phyloP scores from a whole-genome alignment of 2,329 filamentous ascomycete species.

The Paecilomyces sp. region DNA sequence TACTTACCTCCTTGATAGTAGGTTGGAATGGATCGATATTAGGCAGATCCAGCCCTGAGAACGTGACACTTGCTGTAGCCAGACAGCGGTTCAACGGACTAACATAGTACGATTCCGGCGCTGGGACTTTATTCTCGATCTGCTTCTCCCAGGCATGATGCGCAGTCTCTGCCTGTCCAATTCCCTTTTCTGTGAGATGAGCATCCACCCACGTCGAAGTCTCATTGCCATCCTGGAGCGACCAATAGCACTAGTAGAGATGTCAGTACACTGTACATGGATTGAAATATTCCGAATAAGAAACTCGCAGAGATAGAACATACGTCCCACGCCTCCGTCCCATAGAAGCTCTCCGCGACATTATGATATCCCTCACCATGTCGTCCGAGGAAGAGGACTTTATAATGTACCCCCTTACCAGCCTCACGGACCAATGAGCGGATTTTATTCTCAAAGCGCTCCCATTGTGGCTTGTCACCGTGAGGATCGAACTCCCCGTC shows the following conservation, averaged over 20 bases:
- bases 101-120: conserved; percentile 50
- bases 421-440: conserved; percentile 36
- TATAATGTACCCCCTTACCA: conserved; percentile 38
- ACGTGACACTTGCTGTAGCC: conserved; percentile 50
- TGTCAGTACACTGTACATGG: too few relatives aligned
- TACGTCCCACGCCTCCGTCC: conserved; percentile 54
- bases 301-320: conserved; percentile 8
- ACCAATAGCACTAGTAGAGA: conserved; percentile 17
- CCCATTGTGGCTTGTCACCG: conserved; percentile 46
- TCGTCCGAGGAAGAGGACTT: conserved; percentile 52
- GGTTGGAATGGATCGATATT: conserved; percentile 44
- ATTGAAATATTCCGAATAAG: neutral
- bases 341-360: conserved; percentile 52
- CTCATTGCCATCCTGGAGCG: conserved; percentile 50
- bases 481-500: conserved; percentile 24
- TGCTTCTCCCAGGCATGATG: conserved; percentile 43
- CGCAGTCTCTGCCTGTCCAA: conserved; percentile 42
- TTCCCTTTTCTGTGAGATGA: conserved; percentile 47
- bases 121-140: conserved; percentile 42
- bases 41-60: conserved; percentile 41
- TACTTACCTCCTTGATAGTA: conserved; percentile 46
- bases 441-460: conserved; percentile 45
- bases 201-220: conserved; percentile 53
- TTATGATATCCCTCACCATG: conserved; percentile 59
- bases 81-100: conserved; percentile 54